Evolutionary conservation across 352 stramenopile genomes (phyloP).

Genomic region (Pythium oligandrum): DNA sequence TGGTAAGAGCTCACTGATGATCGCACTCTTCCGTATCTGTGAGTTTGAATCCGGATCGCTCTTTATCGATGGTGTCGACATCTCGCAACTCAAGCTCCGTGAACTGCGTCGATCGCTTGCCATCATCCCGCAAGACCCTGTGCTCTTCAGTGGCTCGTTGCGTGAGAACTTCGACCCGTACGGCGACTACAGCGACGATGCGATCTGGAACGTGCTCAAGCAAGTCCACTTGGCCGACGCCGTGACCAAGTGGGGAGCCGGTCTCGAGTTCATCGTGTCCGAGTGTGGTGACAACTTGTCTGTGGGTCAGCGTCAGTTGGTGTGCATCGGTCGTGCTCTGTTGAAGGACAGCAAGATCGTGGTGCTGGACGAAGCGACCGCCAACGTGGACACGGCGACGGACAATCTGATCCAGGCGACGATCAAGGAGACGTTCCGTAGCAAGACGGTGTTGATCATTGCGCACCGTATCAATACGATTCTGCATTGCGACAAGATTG

Average conservation of each 20-base stretch:
- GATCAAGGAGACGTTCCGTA: slow-evolving; percentile 84
- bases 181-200: slow-evolving; percentile 59
- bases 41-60: slow-evolving; percentile 76
- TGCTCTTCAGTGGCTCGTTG: slow-evolving; percentile 88
- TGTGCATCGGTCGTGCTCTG: slow-evolving; percentile 93
- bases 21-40: slow-evolving; percentile 81
- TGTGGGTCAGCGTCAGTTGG: too few relatives aligned
- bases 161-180: slow-evolving; percentile 90
- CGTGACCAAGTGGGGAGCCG: slow-evolving; percentile 32
- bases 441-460: slow-evolving; percentile 91
- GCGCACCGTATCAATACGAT: slow-evolving; percentile 94
- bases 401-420: slow-evolving; percentile 61
- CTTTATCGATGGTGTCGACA: slow-evolving; percentile 88
- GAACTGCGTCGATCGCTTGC: slow-evolving; percentile 75
- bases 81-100: slow-evolving; percentile 64
- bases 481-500: slow-evolving; percentile 87
- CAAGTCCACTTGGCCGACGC: slow-evolving; percentile 71
- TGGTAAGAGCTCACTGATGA: slow-evolving; percentile 65
- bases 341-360: slow-evolving; percentile 89
- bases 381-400: slow-evolving; percentile 61
- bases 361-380: slow-evolving; percentile 95
- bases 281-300: too few relatives aligned
- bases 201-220: slow-evolving; percentile 53
- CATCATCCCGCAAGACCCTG: slow-evolving; percentile 90
- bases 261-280: too few relatives aligned